Conservation (phyloP, 163 green algal species). For the Scenedesmus sp. region DNA sequence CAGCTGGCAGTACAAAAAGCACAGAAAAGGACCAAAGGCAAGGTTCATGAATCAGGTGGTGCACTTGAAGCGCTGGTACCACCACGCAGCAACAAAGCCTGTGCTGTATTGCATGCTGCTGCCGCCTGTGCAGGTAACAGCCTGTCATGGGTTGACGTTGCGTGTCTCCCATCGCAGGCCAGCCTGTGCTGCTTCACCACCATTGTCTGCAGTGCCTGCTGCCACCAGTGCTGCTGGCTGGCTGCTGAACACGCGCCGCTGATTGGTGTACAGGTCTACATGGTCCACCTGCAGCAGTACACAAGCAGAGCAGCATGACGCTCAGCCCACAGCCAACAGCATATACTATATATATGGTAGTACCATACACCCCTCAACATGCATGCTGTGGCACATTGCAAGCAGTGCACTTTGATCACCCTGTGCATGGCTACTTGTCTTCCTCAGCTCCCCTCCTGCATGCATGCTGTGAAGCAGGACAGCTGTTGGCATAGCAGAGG, state of each 20-base stretch:
- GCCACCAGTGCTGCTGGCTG: neutral
- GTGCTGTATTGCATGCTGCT: neutral
- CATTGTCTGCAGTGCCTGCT: constrained; percentile 6
- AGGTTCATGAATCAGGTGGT: no score
- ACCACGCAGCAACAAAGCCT: no score
- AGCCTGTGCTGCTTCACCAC: neutral
- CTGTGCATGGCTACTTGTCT: no score
- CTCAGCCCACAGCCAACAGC: neutral
- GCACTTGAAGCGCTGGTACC: no score
- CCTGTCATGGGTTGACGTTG: constrained; percentile 25
- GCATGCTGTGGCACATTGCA: no score
- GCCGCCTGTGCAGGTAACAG: neutral
- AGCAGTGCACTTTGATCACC: no score
- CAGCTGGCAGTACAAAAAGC: no score
- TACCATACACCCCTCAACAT: no score
- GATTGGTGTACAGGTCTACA: constrained; percentile 44
- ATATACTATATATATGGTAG: no score
- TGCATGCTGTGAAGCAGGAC: neutral
- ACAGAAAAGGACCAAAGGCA: no score
- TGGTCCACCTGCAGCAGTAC: constrained; percentile 46
- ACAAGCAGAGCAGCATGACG: neutral
- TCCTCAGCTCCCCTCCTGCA: no score
- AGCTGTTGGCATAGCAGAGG: neutral
- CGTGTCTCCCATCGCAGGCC: neutral
- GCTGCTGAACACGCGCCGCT: constrained; percentile 26